These are phyloP conservation scores for Rheum nobile DNA, from an alignment of 148 eudicot genomes.

Conservation along the genomic window DNA sequence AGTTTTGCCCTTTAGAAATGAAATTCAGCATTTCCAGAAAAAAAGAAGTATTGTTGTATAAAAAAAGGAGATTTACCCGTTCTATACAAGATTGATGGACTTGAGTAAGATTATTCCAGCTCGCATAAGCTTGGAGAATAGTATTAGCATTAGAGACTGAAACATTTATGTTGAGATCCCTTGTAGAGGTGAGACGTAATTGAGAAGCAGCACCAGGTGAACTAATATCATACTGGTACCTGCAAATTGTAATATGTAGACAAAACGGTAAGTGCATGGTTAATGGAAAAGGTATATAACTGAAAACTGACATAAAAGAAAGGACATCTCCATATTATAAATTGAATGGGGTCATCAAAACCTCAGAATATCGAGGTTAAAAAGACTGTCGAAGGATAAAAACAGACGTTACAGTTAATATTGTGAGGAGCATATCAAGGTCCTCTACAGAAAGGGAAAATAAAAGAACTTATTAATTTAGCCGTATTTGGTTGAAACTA, in stretches of 20 bases:
- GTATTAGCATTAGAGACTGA: slow-evolving; percentile 83
- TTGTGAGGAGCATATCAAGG: background rate
- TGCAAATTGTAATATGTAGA: slow-evolving; percentile 12
- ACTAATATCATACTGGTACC: slow-evolving; percentile 75
- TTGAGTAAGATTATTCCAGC: slow-evolving; percentile 81
- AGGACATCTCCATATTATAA: background rate
- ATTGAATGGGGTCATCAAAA: background rate
- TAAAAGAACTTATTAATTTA: background rate
- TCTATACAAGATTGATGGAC: slow-evolving; percentile 35
- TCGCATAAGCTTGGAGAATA: slow-evolving; percentile 95
- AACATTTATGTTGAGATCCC: slow-evolving; percentile 79
- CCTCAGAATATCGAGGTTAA: background rate
- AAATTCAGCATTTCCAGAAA: background rate
- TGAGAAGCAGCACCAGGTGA: slow-evolving; percentile 87
- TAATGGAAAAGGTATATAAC: background rate
- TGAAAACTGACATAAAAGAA: background rate
- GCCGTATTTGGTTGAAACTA: background rate
- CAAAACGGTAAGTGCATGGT: background rate
- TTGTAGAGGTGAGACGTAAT: slow-evolving; percentile 68
- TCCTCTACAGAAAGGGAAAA: background rate
- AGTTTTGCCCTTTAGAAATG: background rate
- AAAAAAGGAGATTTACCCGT: background rate
- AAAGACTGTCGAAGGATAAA: background rate
- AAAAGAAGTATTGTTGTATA: background rate
- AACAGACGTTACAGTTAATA: background rate